Conservation (phyloP, 495 filamentous ascomycete species). For the Penicillium chermesinum region DNA sequence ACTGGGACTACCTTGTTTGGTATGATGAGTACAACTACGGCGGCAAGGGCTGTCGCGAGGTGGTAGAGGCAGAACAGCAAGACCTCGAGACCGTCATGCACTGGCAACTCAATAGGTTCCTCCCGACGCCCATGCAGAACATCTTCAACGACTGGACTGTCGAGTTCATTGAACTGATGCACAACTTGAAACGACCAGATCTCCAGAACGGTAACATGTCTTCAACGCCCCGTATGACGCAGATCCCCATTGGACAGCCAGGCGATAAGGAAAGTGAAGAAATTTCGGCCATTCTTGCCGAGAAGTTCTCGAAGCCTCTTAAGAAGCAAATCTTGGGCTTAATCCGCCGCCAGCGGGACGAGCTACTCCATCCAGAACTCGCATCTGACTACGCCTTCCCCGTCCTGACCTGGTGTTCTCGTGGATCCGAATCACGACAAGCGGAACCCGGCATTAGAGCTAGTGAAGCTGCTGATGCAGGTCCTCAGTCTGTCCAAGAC, state of each 20-base stretch:
- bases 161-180: constrained; percentile 95
- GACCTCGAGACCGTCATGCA: constrained; percentile 93
- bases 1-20: constrained; percentile 99
- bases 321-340: constrained; percentile 80
- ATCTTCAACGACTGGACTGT: constrained; percentile 90
- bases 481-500: constrained; percentile 78
- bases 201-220: constrained; percentile 35
- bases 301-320: constrained; percentile 77
- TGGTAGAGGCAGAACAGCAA: constrained; percentile 78
- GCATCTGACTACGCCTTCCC: constrained; percentile 87
- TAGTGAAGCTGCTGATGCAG: constrained; percentile 88
- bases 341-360: constrained; percentile 75
- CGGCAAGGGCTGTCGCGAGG: constrained; percentile 81
- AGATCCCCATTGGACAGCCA: constrained; percentile 52
- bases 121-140: constrained; percentile 73
- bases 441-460: constrained; percentile 77
- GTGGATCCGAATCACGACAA: constrained; percentile 52
- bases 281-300: constrained; percentile 57
- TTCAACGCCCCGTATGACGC: constrained; percentile 70
- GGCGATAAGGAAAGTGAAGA: constrained; percentile 54
- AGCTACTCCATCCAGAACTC: constrained; percentile 85
- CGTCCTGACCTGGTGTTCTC: constrained; percentile 66
- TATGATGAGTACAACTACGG: constrained; percentile 99
- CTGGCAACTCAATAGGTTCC: constrained; percentile 90
- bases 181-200: constrained; percentile 66